Percentiles rank a stretch among this genome's conserved stretches.
Evolutionary conservation across 78 protist genomes (phyloP).

Genomic region (Monosiga brevicollis): DNA sequence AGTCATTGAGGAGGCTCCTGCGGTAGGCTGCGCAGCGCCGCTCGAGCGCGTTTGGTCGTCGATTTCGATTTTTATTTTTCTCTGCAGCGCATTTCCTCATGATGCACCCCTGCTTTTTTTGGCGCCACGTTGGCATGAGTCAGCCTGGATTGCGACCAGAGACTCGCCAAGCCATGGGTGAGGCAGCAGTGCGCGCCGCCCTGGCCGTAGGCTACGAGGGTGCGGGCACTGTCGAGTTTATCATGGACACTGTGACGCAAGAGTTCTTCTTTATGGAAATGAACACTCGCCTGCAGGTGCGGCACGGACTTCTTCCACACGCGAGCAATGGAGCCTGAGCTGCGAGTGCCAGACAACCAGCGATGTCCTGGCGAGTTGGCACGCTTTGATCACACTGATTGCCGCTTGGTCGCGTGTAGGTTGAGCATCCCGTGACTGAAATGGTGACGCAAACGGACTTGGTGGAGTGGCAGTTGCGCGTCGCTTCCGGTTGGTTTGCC

Average conservation of each 20-base stretch:
- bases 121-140: neutral
- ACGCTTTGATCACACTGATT: no score
- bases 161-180: slow-evolving; percentile 68
- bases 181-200: slow-evolving; percentile 84
- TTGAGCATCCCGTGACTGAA: slow-evolving; percentile 76
- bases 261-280: slow-evolving; percentile 91
- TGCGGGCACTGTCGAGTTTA: slow-evolving; percentile 96
- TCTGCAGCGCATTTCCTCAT: no score
- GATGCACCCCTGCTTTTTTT: no score
- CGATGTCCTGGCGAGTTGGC: no score
- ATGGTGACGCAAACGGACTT: slow-evolving; percentile 85
- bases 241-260: slow-evolving; percentile 58
- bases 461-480: slow-evolving; percentile 80
- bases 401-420: no score
- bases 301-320: no score
- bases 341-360: no score
- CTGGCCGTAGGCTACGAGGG: slow-evolving; percentile 93
- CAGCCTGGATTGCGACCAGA: slow-evolving; percentile 20
- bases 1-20: slow-evolving; percentile 93
- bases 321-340: no score
- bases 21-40: slow-evolving; percentile 6
- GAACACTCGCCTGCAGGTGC: slow-evolving; percentile 98
- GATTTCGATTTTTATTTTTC: no score
- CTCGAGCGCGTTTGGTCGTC: neutral
- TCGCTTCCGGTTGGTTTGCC: neutral